Evolutionary conservation across 2,329 filamentous ascomycete genomes (phyloP).

Genomic region (Tolypocladium sp.): DNA sequence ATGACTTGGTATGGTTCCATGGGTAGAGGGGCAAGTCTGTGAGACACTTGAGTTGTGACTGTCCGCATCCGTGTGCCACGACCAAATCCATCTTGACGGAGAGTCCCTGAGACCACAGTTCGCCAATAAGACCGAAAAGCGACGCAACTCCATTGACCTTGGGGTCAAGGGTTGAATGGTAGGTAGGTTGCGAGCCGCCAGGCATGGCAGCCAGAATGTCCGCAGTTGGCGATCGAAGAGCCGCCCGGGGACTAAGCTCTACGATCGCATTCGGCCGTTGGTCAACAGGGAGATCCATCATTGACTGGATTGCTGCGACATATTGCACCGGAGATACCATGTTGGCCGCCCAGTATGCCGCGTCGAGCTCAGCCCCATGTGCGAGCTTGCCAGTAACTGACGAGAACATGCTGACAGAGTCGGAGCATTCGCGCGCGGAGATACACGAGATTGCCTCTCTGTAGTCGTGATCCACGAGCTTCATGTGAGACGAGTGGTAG

Average conservation of each 20-base stretch:
- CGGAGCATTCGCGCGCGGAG: constrained; percentile 4
- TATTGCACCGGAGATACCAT: constrained; percentile 36
- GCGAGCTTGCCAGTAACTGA: constrained; percentile 24
- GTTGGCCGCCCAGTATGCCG: constrained; percentile 37
- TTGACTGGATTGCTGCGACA: constrained; percentile 24
- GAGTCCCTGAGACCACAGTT: constrained; percentile 27
- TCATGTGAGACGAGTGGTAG: constrained; percentile 38
- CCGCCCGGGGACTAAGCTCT: constrained; percentile 30
- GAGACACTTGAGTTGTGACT: constrained; percentile 23
- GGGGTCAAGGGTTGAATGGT: constrained; percentile 18
- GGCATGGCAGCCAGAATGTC: constrained; percentile 20
- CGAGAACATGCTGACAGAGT: constrained; percentile 27
- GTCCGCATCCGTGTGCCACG: constrained; percentile 9
- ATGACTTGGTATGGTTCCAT: constrained; percentile 43
- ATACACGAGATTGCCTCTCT: constrained; percentile 14
- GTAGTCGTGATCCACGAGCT: constrained; percentile 26
- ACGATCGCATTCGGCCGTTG: constrained; percentile 25
- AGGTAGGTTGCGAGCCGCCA: constrained; percentile 6
- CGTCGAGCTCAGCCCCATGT: constrained; percentile 15
- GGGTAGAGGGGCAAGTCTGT: constrained; percentile 40
- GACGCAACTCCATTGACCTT: constrained; percentile 11
- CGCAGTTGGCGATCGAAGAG: constrained; percentile 24
- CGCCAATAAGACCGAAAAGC: constrained; percentile 21
- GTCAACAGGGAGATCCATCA: constrained; percentile 18
- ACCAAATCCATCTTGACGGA: constrained; percentile 20